Evolutionary conservation across 495 filamentous ascomycete species (phyloP).

Genomic region (Podospora pseudoanserina): DNA sequence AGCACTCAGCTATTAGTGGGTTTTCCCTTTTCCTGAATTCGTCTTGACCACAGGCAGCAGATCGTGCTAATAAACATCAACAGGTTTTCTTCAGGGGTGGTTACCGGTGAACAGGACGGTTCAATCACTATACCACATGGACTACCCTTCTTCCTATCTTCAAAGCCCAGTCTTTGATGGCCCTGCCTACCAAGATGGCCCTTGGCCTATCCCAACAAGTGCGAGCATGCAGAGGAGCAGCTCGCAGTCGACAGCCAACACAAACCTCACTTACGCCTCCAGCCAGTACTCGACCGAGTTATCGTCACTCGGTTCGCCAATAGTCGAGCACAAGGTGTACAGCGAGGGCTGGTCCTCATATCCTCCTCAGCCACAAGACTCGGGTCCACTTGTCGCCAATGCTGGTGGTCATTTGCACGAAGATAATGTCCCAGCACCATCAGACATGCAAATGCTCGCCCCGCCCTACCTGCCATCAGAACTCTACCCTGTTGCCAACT

Average conservation of each 20-base stretch:
- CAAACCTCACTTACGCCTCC: constrained; percentile 6
- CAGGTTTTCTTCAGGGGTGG: neutral
- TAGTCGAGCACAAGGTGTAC: neutral
- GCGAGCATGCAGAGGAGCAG: constrained; percentile 10
- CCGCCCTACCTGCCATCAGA: neutral
- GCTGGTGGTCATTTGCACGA: neutral
- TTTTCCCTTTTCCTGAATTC: neutral
- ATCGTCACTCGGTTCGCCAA: constrained; percentile 2
- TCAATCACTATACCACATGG: neutral
- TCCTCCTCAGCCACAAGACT: neutral
- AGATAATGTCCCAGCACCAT: neutral
- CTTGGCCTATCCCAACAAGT: constrained; percentile 2
- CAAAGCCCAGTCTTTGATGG: neutral
- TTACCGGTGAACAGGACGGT: neutral
- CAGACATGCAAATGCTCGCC: neutral
- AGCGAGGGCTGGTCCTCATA: neutral
- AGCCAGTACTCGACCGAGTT: neutral
- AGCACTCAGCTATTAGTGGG: neutral
- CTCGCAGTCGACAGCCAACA: constrained; percentile 14
- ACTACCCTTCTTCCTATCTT: neutral
- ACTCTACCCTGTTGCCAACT: neutral
- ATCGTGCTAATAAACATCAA: neutral
- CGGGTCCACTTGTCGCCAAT: neutral
- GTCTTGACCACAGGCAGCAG: neutral
- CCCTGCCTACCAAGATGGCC: neutral